A percentile compares a stretch with the other conserved stretches of the same genome.
Conservation (phyloP, 1,284 basidiomycete species). For the Pyrrhoderma noxium region DNA sequence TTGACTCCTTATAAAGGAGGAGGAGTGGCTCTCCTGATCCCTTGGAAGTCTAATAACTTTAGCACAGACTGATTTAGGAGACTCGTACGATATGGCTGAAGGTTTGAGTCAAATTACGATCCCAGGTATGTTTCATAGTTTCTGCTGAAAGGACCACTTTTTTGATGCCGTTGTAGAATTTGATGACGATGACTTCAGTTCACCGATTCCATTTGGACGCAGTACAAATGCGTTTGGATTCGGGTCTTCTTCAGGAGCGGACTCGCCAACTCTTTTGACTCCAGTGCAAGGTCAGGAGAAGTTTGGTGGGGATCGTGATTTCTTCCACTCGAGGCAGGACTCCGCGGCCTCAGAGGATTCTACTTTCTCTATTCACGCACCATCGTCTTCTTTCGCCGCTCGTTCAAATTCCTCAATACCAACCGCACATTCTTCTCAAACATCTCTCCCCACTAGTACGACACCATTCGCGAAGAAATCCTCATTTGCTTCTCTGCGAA, state of each 20-base stretch:
- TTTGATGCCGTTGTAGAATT: conserved; percentile 41
- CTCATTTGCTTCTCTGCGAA: conserved; percentile 81
- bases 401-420: conserved; percentile 42
- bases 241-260: conserved; percentile 40
- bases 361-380: conserved; percentile 43
- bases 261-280: conserved; percentile 58
- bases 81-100: conserved; percentile 17
- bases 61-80: too few relatives aligned
- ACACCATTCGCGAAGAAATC: conserved; percentile 69
- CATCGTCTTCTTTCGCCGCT: conserved; percentile 25
- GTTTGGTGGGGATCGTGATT: conserved; percentile 41
- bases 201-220: conserved; percentile 59
- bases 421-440: conserved; percentile 60
- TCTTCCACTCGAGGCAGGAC: conserved; percentile 71
- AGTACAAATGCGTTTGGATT: conserved; percentile 32
- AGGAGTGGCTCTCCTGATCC: too few relatives aligned
- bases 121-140: conserved; percentile 45
- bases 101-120: conserved; percentile 61
- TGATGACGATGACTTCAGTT: conserved; percentile 61
- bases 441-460: conserved; percentile 46
- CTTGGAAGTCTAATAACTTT: too few relatives aligned
- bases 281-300: conserved; percentile 36
- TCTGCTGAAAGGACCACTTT: background rate
- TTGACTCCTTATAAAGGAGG: too few relatives aligned
- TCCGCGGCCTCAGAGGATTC: conserved; percentile 64